phyloP scores from a whole-genome alignment of 2,329 filamentous ascomycete genomes.

The Cladosporium cucumerinum region DNA sequence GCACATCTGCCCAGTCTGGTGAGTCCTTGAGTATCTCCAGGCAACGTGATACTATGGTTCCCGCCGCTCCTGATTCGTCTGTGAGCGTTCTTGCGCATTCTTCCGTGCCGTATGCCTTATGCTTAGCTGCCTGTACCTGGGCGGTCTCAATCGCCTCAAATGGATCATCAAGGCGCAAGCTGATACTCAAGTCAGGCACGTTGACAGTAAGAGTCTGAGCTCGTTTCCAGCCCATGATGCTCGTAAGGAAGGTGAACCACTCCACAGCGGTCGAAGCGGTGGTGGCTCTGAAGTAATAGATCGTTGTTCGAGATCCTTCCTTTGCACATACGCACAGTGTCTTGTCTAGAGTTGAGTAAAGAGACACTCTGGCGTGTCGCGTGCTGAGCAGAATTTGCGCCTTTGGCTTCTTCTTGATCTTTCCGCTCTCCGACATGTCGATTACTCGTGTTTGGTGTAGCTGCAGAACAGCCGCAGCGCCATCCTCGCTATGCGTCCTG shows the following conservation, averaged over 20 bases:
- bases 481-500: conserved; percentile 53
- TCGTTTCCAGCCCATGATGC: conserved; percentile 57
- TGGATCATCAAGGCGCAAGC: conserved; percentile 57
- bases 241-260: conserved; percentile 65
- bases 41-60: conserved; percentile 55
- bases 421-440: conserved; percentile 46
- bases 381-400: conserved; percentile 56
- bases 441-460: conserved; percentile 49
- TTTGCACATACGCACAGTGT: conserved; percentile 62
- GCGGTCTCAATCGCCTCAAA: conserved; percentile 51
- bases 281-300: conserved; percentile 61
- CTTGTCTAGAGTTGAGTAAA: conserved; percentile 66
- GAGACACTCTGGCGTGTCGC: conserved; percentile 55
- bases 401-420: conserved; percentile 53
- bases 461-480: conserved; percentile 41
- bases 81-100: conserved; percentile 45
- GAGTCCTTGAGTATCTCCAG: conserved; percentile 56
- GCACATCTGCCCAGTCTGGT: conserved; percentile 57
- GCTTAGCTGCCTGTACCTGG: conserved; percentile 41
- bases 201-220: conserved; percentile 57
- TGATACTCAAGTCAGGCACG: conserved; percentile 61
- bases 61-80: conserved; percentile 55
- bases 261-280: conserved; percentile 62
- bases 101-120: conserved; percentile 32
- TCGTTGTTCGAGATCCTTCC: conserved; percentile 52